Evolutionary conservation across 257 asterid species (phyloP).

Genomic region (Solanum habrochaites): DNA sequence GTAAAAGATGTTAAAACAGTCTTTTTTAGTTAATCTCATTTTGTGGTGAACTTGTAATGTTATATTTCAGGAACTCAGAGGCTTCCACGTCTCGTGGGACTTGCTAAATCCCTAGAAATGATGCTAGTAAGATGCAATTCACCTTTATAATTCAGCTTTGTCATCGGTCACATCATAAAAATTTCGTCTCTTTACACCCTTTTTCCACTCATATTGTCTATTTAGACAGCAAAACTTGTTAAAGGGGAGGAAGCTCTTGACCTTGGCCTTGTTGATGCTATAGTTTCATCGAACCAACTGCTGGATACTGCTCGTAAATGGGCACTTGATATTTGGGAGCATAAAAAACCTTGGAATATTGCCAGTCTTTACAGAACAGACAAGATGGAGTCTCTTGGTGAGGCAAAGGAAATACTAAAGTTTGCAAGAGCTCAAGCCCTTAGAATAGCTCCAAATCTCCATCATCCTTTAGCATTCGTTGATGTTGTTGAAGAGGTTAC

Average conservation of each 20-base stretch:
- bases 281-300: constrained; percentile 58
- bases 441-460: constrained; percentile 78
- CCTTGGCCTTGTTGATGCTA: constrained; percentile 89
- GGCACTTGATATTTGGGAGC: constrained; percentile 80
- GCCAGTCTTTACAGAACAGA: constrained; percentile 67
- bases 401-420: constrained; percentile 80
- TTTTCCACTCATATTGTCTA: neutral
- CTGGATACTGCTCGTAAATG: constrained; percentile 65
- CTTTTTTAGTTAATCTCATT: neutral
- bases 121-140: constrained; percentile 56
- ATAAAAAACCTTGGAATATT: constrained; percentile 62
- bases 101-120: constrained; percentile 93
- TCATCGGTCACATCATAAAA: neutral
- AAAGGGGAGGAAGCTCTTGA: constrained; percentile 84
- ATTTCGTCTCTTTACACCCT: neutral
- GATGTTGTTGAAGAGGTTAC: constrained; percentile 90
- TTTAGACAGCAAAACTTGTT: constrained; percentile 74
- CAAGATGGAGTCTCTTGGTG: constrained; percentile 72
- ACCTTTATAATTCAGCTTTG: neutral
- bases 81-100: constrained; percentile 97
- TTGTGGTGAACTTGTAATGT: neutral
- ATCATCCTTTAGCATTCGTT: constrained; percentile 76
- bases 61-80: constrained; percentile 81
- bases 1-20: neutral
- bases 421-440: constrained; percentile 86